Conservation (phyloP, 1,284 basidiomycete genomes). For the Fistulinella staudtii region DNA sequence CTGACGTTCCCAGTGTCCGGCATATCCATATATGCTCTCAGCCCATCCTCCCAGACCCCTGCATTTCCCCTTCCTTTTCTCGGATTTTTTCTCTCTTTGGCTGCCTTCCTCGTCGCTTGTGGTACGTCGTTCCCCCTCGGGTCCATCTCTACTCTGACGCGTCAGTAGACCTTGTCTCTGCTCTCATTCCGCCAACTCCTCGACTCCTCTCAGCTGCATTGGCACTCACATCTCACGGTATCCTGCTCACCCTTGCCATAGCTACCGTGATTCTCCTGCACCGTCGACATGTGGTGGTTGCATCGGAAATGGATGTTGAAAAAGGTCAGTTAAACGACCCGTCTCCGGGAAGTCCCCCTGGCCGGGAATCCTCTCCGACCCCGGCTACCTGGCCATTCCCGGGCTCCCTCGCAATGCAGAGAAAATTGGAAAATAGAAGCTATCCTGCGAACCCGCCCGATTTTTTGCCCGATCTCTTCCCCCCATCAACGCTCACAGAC, state of each 20-base stretch:
- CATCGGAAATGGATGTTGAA: slow-evolving; percentile 5
- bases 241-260: slow-evolving; percentile 19
- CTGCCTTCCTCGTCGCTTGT: slow-evolving; percentile 24
- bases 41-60: slow-evolving; percentile 3
- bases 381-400: slow-evolving; percentile 34
- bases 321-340: slow-evolving; percentile 8
- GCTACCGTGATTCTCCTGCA: slow-evolving; percentile 6
- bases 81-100: slow-evolving; percentile 15
- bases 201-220: slow-evolving; percentile 22
- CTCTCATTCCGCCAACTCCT: slow-evolving; percentile 24
- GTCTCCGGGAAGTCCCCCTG: slow-evolving; percentile 5
- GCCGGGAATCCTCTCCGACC: slow-evolving; percentile 29
- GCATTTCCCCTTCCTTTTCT: slow-evolving; percentile 14
- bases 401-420: slow-evolving; percentile 24
- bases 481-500: slow-evolving; percentile 3
- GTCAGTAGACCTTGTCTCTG: slow-evolving; percentile 22
- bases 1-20: slow-evolving; percentile 18
- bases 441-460: neutral
- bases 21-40: slow-evolving; percentile 25
- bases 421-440: neutral
- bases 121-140: slow-evolving; percentile 17
- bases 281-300: slow-evolving; percentile 1
- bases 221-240: slow-evolving; percentile 22
- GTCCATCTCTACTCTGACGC: neutral
- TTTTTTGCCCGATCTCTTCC: neutral